Evolutionary conservation across 1,139 yeast genomes (phyloP).

Genomic region (Candida neerlandica): DNA sequence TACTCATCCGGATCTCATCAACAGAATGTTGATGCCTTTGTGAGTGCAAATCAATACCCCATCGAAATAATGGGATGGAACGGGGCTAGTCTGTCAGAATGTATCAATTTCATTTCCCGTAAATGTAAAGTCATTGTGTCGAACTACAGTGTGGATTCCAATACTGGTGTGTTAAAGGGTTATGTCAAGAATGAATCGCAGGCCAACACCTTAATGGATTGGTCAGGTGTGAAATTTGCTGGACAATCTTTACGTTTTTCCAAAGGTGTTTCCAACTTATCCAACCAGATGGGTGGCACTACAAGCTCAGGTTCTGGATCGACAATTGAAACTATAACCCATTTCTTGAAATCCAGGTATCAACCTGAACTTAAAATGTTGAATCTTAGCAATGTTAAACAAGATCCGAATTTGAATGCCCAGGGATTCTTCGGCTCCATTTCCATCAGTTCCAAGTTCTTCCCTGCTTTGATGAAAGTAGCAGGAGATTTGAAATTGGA

Average conservation of each 20-base stretch:
- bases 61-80: constrained; percentile 82
- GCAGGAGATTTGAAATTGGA: constrained; percentile 58
- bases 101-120: constrained; percentile 68
- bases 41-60: constrained; percentile 39
- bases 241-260: constrained; percentile 66
- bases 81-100: constrained; percentile 70
- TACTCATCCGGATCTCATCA: constrained; percentile 15
- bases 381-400: constrained; percentile 67
- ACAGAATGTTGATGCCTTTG: constrained; percentile 35
- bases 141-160: constrained; percentile 46
- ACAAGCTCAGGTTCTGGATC: constrained; percentile 24
- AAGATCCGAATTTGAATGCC: constrained; percentile 61
- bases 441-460: constrained; percentile 71
- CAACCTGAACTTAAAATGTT: constrained; percentile 65
- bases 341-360: constrained; percentile 67
- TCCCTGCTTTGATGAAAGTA: constrained; percentile 87
- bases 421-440: constrained; percentile 69
- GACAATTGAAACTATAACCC: constrained; percentile 64
- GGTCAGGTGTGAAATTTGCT: constrained; percentile 82
- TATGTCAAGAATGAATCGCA: constrained; percentile 57
- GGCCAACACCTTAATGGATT: constrained; percentile 58
- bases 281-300: constrained; percentile 19
- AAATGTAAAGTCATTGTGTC: constrained; percentile 61
- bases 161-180: constrained; percentile 56
- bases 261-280: constrained; percentile 28